phyloP scores from a whole-genome alignment of 192 early-diverging fungal species.

The Paraglomus brasilianum region DNA sequence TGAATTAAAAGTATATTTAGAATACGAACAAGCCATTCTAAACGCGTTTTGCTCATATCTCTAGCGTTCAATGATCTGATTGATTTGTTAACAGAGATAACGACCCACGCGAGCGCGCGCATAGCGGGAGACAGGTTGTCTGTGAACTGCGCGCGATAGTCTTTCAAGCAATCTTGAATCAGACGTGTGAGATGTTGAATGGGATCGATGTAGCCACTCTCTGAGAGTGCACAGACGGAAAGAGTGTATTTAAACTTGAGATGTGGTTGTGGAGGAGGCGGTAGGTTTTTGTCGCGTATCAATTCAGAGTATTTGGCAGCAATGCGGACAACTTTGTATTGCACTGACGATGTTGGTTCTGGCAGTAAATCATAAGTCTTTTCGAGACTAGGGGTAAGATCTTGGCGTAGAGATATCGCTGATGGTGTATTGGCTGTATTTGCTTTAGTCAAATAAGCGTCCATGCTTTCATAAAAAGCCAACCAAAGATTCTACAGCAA shows the following conservation, averaged over 20 bases:
- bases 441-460: slow-evolving; percentile 28
- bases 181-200: not conserved
- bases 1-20: slow-evolving; percentile 52
- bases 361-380: not conserved
- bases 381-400: not conserved
- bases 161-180: slow-evolving; percentile 16
- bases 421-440: slow-evolving; percentile 21
- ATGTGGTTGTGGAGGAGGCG: not conserved
- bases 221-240: slow-evolving; percentile 2
- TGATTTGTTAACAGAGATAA: slow-evolving; percentile 34
- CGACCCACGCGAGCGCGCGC: slow-evolving; percentile 36
- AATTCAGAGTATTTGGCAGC: not conserved
- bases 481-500: slow-evolving; percentile 40
- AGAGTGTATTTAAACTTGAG: not conserved
- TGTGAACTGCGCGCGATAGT: not conserved
- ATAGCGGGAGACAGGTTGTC: slow-evolving; percentile 10
- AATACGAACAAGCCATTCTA: slow-evolving; percentile 48
- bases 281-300: not conserved
- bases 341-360: not conserved
- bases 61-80: not conserved
- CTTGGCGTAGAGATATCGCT: slow-evolving; percentile 2
- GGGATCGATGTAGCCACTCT: not conserved
- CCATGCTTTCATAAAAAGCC: slow-evolving; percentile 41
- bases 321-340: slow-evolving; percentile 2
- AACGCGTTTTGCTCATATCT: slow-evolving; percentile 26